Evolutionary conservation across 768 basidiomycete genomes (phyloP), one percentile per base, ranked within the genome.

Genomic region (Dioszegia crocea): DNA sequence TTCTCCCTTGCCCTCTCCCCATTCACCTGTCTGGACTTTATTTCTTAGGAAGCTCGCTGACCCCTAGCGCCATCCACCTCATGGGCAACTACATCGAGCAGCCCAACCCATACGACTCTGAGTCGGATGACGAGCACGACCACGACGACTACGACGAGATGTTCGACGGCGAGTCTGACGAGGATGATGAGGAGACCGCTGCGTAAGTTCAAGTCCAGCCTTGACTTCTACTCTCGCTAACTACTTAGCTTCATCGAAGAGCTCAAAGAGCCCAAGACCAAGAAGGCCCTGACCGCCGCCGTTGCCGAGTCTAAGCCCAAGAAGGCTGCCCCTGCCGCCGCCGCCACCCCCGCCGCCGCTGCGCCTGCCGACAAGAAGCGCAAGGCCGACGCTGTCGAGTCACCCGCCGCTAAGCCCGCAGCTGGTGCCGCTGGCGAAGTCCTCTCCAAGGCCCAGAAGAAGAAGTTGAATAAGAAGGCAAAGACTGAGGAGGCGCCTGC

Each of bases 1-100:
- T n/a, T n/a, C n/a, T n/a, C n/a, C n/a, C n/a, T n/a, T n/a, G n/a
- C n/a, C n/a, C n/a, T n/a, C n/a, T n/a, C n/a, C n/a, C n/a, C n/a
- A n/a, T n/a, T n/a, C n/a, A n/a, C n/a, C n/a, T n/a, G n/a, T n/a
- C n/a, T n/a, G n/a, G n/a, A n/a, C n/a, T n/a, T n/a, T n/a, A n/a
- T 21, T 48, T 43, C 19, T 40, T 17, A 31, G 55, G 21, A 33
- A 3, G 10, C 14, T 14, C 10, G 47, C 41, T 57, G 14, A 36
- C 33, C 17, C 9, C 12, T 56, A 75, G 75, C 75, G 79, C 86
- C 48, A 81, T 91, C 48, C 84, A 89, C 78, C 78, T 92, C 61
- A 85, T 86, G 62, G 90, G 91, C 55, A 90, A 91, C 78, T 91
- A 90, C 77, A 83, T 92, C 73, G 84, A 71, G 61, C 78, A 79